Evolutionary conservation across 2,329 filamentous ascomycete genomes (phyloP), one percentile per base, ranked within the genome.

Genomic region (Pseudopithomyces chartarum): DNA sequence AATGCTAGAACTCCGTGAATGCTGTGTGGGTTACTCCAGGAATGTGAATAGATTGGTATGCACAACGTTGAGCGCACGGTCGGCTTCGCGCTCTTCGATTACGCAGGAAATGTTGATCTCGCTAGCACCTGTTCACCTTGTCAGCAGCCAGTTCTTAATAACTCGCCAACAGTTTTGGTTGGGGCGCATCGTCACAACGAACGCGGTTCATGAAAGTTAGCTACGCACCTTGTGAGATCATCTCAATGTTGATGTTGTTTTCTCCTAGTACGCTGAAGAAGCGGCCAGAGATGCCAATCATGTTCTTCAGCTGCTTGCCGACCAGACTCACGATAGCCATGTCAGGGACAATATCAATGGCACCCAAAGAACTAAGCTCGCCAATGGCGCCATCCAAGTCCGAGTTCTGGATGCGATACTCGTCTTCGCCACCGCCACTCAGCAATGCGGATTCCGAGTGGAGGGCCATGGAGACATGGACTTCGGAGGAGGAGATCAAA

Each of bases 91-190:
- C 64, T 92, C 91, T 69, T 96, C 92, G 73, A 99, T 96, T 44
- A 99, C 95, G 73, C 95, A 99, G 11, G 92, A 97, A 58, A 99
- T 99, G 76, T 98, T 99, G 79, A 99, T 99, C 81, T 99, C 95
- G 74, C 93, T 97, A 23, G 95, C 95, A 69, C 93, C 92, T 96
- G 54, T n/a, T 12, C 10, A 12, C 23, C 2, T 3, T 12, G 6
- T 34, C 40, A 26, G 2, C 15, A 49, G 45, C 3, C 52, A 26
- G 17, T 15, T 56, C 3, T 19, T 15, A 11, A 48, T 11, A 45
- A 17, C 8, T 29, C 26, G 26, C 26, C 26, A 8, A 29, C 4
- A 8, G 8, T 29, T 29, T 5, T 29, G 26, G 8, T 5, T 8
- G 26, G 26, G 26, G 8, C 26, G 4, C 8, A 29, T 29, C 26